Percentiles rank a stretch among this genome's conserved stretches.
Conservation (phyloP, 352 stramenopile genomes). For the Phytophthora crassamura region DNA sequence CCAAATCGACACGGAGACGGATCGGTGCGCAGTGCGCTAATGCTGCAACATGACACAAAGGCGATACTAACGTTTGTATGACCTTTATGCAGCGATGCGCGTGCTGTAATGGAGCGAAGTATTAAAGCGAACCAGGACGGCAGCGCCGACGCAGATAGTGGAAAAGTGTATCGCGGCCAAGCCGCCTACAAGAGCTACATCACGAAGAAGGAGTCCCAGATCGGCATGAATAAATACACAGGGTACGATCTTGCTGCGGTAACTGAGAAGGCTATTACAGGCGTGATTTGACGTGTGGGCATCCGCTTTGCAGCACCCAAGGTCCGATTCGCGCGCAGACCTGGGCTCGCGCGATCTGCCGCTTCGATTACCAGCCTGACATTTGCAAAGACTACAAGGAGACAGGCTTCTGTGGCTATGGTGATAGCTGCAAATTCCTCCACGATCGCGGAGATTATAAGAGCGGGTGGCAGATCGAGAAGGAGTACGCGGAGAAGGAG, state of each 20-base stretch:
- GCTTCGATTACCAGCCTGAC: conserved; percentile 98
- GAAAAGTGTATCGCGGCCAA: conserved; percentile 86
- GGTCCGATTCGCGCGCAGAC: conserved; percentile 95
- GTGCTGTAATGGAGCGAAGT: conserved; percentile 79
- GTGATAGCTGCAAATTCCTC: conserved; percentile 97
- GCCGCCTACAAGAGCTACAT: conserved; percentile 90
- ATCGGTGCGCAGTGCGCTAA: conserved; percentile 44
- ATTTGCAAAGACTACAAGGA: conserved; percentile 99
- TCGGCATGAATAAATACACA: conserved; percentile 92
- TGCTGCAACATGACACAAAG: too few species aligned
- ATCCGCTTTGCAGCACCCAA: conserved; percentile 68
- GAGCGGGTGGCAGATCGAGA: conserved; percentile 97
- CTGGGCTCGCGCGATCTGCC: conserved; percentile 94
- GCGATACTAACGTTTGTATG: neutral
- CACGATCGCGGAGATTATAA: conserved; percentile 99
- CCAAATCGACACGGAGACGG: conserved; percentile 84
- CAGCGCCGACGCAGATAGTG: conserved; percentile 70
- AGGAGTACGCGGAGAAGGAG: conserved; percentile 95
- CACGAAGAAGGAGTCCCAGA: conserved; percentile 86
- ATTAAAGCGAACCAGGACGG: conserved; percentile 77
- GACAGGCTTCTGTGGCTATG: conserved; percentile 99
- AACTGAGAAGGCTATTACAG: neutral
- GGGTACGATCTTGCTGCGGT: conserved; percentile 45
- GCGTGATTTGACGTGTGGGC: neutral
- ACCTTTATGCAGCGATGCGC: conserved; percentile 58